Base-by-base conservation (phyloP, 345 rosid genomes). In the Citrus australasica region DNA sequence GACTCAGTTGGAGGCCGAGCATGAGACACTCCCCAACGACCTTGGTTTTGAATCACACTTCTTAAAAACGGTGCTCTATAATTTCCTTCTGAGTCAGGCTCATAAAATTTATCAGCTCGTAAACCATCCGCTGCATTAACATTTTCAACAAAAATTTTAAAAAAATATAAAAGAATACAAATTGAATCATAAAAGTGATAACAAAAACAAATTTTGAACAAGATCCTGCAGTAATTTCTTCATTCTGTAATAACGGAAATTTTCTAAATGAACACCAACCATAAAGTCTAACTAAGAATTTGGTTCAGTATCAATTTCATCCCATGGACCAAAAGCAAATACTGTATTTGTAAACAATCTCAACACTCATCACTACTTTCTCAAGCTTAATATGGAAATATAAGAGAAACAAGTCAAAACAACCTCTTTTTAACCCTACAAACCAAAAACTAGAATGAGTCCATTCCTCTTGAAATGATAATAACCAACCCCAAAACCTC, bases 1-100 rank as follows among this genome's bases (percentile, higher is more conserved):
- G 99, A 95, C 78, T 95, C 98, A 0, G 99, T 93, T 2, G 99
- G 99, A 71, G 99, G 99, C 24, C 98, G 93, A 85, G 99, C 99
- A 85, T 95, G 99, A 71, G 99, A 95, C 21, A 95, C 98, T 74
- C 97, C 99, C 99, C 99, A 95, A 38, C 96, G 89, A 32, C 99
- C 99, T 73, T 84, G 89, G 64, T 82, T 86, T 80, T 90, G 88
- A 9, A 95, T 92, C 46, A 93, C 76, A 86, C 85, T 90, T 77
- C 98, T 91, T 82, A 92, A 78, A 87, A 95, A 95, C 9, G 98
- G 99, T 60, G 98, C 98, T 88, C 99, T 90, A 68, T 85, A 88
- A 30, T 82, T 82, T 64, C 97, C 94, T 32, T 88, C 86, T 0
- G 53, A 83, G 84, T 93, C 99, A 8, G 96, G 96, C 92, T 95